Conservation (phyloP, 768 basidiomycete species). For the Pleurotus giganteus region DNA sequence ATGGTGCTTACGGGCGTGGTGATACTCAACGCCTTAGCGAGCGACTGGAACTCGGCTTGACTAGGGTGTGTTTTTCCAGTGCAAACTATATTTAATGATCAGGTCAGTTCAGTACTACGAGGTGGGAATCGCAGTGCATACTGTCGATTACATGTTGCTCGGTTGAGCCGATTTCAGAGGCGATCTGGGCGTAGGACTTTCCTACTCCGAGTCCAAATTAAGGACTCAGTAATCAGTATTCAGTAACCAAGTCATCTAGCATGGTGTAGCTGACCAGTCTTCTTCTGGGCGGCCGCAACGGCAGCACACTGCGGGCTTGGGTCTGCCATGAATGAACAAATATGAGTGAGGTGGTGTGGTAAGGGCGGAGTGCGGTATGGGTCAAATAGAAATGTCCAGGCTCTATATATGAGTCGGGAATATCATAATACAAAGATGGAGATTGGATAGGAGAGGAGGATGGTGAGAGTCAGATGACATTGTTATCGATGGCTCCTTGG, state of each 20-base stretch:
- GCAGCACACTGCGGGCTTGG: conserved; percentile 58
- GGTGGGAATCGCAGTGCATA: conserved; percentile 26
- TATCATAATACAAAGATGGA: no score
- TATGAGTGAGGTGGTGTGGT: no score
- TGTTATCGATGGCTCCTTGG: no score
- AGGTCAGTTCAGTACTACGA: not conserved
- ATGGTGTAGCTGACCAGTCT: conserved; percentile 37
- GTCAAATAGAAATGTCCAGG: no score
- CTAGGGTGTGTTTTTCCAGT: conserved; percentile 14
- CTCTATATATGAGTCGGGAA: no score
- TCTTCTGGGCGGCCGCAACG: conserved; percentile 47
- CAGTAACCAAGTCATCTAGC: not conserved
- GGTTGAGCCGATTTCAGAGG: conserved; percentile 35
- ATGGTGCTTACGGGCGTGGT: conserved; percentile 26
- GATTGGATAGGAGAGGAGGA: no score
- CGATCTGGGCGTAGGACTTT: conserved; percentile 47
- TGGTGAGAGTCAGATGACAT: no score
- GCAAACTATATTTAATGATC: conserved; percentile 48
- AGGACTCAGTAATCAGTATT: not conserved
- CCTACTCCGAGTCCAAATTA: conserved; percentile 31
- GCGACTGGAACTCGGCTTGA: conserved; percentile 31
- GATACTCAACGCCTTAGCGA: conserved; percentile 45
- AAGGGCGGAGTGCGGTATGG: no score
- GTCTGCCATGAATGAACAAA: conserved; percentile 32
- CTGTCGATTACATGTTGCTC: conserved; percentile 54